Conservation (phyloP, 1,284 basidiomycete species). For the Spongiforma sp. region DNA sequence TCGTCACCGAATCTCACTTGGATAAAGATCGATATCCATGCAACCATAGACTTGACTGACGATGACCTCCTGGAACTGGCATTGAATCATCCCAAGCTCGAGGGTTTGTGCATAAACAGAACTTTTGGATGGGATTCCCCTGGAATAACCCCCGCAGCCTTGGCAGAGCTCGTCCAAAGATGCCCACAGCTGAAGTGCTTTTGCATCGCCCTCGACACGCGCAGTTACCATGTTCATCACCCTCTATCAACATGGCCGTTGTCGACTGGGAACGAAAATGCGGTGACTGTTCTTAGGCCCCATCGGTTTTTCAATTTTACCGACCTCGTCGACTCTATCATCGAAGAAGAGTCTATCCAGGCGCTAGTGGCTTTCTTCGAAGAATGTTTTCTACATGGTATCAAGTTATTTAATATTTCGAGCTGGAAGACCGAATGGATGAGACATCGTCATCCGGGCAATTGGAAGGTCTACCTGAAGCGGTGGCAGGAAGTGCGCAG, state of each 20-base stretch:
- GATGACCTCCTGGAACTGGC: background rate
- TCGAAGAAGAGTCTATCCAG: background rate
- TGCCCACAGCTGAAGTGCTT: background rate
- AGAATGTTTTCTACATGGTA: background rate
- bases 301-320: background rate
- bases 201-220: background rate
- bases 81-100: background rate
- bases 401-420: background rate
- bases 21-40: background rate
- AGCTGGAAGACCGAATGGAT: background rate
- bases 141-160: background rate
- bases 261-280: too few relatives aligned
- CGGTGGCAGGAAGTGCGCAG: background rate
- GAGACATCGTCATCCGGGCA: background rate
- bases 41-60: background rate
- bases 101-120: background rate
- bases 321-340: background rate
- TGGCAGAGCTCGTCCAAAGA: background rate
- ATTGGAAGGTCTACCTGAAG: background rate
- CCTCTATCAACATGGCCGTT: background rate
- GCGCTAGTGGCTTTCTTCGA: background rate
- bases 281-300: background rate
- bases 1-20: background rate
- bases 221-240: background rate
- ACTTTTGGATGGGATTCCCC: background rate